phyloP scores from a whole-genome alignment of 805 yeast genomes.

The Suhomyces prunicola region DNA sequence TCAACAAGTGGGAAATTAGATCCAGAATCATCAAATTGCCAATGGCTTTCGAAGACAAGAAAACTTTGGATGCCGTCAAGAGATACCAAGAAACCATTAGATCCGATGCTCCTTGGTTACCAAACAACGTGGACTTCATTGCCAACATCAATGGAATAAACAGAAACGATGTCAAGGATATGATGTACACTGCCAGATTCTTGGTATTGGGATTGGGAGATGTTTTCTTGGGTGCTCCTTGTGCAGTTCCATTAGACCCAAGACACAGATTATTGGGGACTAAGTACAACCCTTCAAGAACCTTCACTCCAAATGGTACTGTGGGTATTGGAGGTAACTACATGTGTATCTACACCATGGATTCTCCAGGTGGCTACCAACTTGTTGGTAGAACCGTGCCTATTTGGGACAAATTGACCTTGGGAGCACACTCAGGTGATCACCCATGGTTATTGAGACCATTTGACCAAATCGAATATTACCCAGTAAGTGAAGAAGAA shows the following conservation, averaged over 20 bases:
- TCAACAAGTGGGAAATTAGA: conserved; percentile 79
- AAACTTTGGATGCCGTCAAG: conserved; percentile 83
- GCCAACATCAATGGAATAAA: conserved; percentile 82
- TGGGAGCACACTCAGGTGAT: conserved; percentile 59
- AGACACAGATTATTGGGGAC: conserved; percentile 90
- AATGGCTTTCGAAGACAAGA: conserved; percentile 93
- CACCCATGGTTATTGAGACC: conserved; percentile 88
- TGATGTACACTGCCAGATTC: conserved; percentile 86
- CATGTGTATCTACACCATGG: conserved; percentile 98
- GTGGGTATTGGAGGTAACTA: conserved; percentile 99
- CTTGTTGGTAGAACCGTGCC: conserved; percentile 95
- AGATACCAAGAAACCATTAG: conserved; percentile 94
- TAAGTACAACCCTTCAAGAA: conserved; percentile 94
- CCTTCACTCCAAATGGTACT: conserved; percentile 93
- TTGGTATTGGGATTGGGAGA: conserved; percentile 95
- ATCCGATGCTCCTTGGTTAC: conserved; percentile 94
- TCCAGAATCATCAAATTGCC: conserved; percentile 84
- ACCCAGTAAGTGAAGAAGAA: conserved; percentile 84
- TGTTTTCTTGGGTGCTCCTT: conserved; percentile 96
- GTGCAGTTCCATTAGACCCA: conserved; percentile 98
- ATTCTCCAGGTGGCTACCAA: conserved; percentile 98
- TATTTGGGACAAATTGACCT: conserved; percentile 90
- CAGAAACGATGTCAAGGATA: conserved; percentile 72
- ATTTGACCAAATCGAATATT: conserved; percentile 92
- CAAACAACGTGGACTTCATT: conserved; percentile 94